phyloP scores from a whole-genome alignment of 768 basidiomycete genomes.

The Panaeolus cyanescens region DNA sequence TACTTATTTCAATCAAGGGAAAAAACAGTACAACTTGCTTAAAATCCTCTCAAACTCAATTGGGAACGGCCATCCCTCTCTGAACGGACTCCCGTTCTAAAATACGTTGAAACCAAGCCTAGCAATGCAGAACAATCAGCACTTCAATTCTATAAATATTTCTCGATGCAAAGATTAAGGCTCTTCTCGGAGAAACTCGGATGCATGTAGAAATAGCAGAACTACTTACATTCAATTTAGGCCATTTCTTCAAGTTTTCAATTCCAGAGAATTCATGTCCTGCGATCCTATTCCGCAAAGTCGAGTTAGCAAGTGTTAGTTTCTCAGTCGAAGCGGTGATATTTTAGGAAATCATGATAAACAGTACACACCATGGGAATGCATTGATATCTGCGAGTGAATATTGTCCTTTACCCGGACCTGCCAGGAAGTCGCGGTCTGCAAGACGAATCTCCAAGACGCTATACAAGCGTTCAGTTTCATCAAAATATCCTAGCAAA shows the following conservation, averaged over 20 bases:
- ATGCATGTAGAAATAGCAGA: not conserved
- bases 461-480: slow-evolving; percentile 77
- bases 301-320: slow-evolving; percentile 20
- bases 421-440: slow-evolving; percentile 73
- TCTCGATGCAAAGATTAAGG: not conserved
- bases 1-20: too few species aligned
- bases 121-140: not conserved
- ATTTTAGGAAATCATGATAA: not conserved
- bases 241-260: slow-evolving; percentile 60
- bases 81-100: slow-evolving; percentile 21
- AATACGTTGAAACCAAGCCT: slow-evolving; percentile 28
- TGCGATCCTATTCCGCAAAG: slow-evolving; percentile 43
- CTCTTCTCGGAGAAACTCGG: slow-evolving; percentile 10
- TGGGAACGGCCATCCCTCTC: slow-evolving; percentile 19
- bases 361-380: slow-evolving; percentile 50
- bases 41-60: not conserved
- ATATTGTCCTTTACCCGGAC: slow-evolving; percentile 61
- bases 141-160: slow-evolving; percentile 3
- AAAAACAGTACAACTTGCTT: not conserved
- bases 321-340: not conserved
- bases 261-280: slow-evolving; percentile 47
- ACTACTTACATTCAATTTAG: slow-evolving; percentile 51
- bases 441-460: slow-evolving; percentile 73
- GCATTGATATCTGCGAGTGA: slow-evolving; percentile 71
- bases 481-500: slow-evolving; percentile 64